These are phyloP conservation scores for Trapa incisa DNA, from an alignment of 345 rosid species.

Conservation along the genomic window DNA sequence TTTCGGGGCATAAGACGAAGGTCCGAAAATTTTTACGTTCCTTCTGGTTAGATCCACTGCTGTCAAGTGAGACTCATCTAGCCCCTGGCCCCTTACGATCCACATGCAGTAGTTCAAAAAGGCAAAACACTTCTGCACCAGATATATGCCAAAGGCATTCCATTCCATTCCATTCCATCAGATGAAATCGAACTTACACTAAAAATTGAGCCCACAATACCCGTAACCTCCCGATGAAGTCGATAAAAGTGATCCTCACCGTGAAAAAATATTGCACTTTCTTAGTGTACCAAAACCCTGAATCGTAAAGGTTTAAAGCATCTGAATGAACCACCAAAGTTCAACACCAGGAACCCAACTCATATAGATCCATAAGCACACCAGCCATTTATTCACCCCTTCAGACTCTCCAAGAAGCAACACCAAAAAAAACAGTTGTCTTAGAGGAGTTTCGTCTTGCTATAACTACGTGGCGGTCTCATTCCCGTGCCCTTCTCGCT, in stretches of 20 bases:
- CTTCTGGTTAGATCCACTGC: background rate
- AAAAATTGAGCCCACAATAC: background rate
- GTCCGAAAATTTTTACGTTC: background rate
- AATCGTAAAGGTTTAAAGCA: background rate
- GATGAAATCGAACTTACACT: background rate
- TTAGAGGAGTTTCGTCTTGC: conserved; percentile 12
- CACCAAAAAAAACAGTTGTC: conserved; percentile 30
- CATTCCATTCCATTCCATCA: background rate
- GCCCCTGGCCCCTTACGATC: background rate
- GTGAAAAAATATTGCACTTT: background rate
- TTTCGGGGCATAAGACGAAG: background rate
- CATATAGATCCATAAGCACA: background rate
- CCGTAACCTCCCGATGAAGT: conserved; percentile 12
- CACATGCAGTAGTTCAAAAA: background rate
- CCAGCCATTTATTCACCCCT: background rate
- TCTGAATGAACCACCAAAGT: background rate
- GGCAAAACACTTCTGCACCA: background rate
- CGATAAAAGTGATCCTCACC: conserved; percentile 19
- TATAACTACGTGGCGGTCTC: background rate
- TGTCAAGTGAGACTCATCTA: background rate
- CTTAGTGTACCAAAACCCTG: conserved; percentile 5
- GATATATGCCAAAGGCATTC: background rate
- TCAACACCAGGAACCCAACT: background rate
- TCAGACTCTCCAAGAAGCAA: conserved; percentile 23
- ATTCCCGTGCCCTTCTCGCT: no score